Base-by-base conservation (phyloP, 176 grass and related monocot species). In the Poa annua region DNA sequence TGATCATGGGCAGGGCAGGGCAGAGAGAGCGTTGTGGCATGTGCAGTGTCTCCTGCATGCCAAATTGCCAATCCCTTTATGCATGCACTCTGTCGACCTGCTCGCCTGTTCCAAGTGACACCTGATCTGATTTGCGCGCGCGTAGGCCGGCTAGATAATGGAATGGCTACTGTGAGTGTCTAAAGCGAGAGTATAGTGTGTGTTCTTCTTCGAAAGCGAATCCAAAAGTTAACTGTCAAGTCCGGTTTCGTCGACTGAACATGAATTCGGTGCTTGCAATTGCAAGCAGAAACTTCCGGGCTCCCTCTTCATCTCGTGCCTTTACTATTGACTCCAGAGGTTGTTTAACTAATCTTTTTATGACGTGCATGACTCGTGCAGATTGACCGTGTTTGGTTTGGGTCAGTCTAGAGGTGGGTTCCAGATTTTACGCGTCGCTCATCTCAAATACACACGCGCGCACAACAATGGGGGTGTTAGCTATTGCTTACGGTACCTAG, bases 31-130 rank as follows among this genome's bases (percentile, higher is more conserved):
- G 45, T 54, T 8, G 74, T 11, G 3, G 33, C 83, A 77, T 82
- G 83, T 86, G 88, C 78, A 84, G 55, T 73, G 88, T 78, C 83
- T 68, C 26, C 25, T 48, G 22, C 33, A 41, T 38, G 19, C 13
- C 83, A 63, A 60, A 51, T 76, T 47, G 44, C 42, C 68, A 56
- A 55, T 13, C 9, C 33, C 20, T 72, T 53, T 51, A 41, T 10
- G 36, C 52, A 38, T 49, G 38, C 38, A 41, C 34, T 69, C 51
- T 82, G 38, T 69, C 82, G 41, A 44, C 5, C 57, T 80, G 35
- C 29, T 29, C 29, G 2, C 29, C 29, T 29, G 29, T 29, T 29
- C 20, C 17, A 68, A 35, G 17, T 38, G 64, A 17, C 7, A 21
- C 3, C 77, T 9, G 11, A 42, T 59, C 39, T 60, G 77, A 35